Conservation (phyloP, 495 filamentous ascomycete species). For the Aspergillus affinis region DNA sequence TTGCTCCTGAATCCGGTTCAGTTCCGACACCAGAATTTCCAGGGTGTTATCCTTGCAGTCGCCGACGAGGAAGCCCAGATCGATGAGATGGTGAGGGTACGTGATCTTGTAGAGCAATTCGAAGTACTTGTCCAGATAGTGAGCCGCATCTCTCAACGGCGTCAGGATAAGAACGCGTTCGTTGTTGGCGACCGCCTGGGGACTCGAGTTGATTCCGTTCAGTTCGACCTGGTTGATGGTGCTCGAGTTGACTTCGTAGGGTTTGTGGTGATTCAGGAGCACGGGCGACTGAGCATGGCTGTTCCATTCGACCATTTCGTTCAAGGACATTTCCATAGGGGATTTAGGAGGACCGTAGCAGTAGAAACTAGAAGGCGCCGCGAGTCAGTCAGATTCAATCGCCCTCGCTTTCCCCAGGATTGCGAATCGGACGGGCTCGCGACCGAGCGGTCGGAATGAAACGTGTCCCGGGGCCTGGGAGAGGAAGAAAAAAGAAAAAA, state of each 20-base stretch:
- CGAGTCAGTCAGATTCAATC: not conserved
- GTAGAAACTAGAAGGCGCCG: constrained; percentile 68
- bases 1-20: constrained; percentile 83
- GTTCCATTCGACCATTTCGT: constrained; percentile 88
- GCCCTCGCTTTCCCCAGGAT: not conserved
- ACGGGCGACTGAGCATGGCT: constrained; percentile 87
- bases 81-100: constrained; percentile 94
- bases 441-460: not conserved
- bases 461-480: constrained; percentile 4
- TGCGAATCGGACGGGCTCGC: not conserved
- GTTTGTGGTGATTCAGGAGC: constrained; percentile 91
- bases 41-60: constrained; percentile 90
- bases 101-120: constrained; percentile 86
- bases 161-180: constrained; percentile 96
- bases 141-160: constrained; percentile 84
- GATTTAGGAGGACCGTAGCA: constrained; percentile 93
- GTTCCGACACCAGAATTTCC: constrained; percentile 73
- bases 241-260: constrained; percentile 76
- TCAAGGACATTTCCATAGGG: constrained; percentile 88
- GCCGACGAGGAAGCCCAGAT: constrained; percentile 90
- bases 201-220: constrained; percentile 80
- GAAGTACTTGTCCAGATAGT: constrained; percentile 83
- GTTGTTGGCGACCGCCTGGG: constrained; percentile 69
- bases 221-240: constrained; percentile 80
- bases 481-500: not conserved